These are phyloP conservation scores for Closterium sp. DNA, from an alignment of 139 green algal genomes.

Conservation along the genomic window DNA sequence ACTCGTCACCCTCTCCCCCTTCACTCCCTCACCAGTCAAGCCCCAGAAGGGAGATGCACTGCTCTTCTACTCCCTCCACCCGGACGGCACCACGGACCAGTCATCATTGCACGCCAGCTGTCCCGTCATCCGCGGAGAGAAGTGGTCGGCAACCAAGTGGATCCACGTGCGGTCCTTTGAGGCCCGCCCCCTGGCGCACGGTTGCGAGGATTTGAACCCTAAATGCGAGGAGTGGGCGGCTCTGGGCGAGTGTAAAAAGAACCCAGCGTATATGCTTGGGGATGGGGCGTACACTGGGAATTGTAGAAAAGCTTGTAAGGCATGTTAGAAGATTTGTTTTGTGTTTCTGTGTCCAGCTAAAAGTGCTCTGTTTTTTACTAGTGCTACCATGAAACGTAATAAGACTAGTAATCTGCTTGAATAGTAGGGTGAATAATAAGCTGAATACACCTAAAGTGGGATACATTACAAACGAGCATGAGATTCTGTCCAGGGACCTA, in stretches of 20 bases:
- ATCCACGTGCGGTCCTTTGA: constrained; percentile 62
- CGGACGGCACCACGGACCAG: constrained; percentile 36
- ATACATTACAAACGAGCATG: too few relatives aligned
- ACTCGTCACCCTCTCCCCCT: too few relatives aligned
- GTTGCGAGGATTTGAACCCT: constrained; percentile 47
- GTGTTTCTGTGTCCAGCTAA: not conserved
- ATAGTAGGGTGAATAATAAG: too few relatives aligned
- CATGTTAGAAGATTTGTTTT: not conserved
- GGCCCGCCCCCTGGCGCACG: not conserved
- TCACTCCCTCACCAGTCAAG: too few relatives aligned
- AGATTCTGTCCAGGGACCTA: too few relatives aligned
- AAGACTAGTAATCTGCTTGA: too few relatives aligned
- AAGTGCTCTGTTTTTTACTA: not conserved
- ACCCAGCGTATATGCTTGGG: constrained; percentile 57
- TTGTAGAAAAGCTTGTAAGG: not conserved
- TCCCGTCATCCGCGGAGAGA: constrained; percentile 69
- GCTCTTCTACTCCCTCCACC: constrained; percentile 54
- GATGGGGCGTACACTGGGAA: not conserved
- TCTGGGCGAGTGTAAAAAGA: constrained; percentile 55
- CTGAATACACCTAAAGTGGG: too few relatives aligned
- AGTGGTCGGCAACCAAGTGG: constrained; percentile 88
- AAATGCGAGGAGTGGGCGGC: constrained; percentile 54
- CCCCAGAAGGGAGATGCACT: constrained; percentile 34
- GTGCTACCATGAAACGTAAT: not conserved
- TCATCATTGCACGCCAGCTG: constrained; percentile 64